Base-by-base conservation (phyloP, 495 filamentous ascomycete genomes). In the Evernia prunastri region DNA sequence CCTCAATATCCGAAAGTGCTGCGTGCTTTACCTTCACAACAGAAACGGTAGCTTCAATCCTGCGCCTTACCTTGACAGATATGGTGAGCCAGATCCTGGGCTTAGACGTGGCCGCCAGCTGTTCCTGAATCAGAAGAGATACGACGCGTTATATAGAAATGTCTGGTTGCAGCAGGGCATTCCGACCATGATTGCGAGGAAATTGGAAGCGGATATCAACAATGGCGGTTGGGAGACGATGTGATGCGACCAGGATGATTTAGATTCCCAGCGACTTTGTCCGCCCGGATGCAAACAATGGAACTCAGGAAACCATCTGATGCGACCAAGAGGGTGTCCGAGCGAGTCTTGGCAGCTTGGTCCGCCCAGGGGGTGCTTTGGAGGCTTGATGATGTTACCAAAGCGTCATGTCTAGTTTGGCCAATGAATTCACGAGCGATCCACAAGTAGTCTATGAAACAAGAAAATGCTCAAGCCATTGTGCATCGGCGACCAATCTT, bases 191-290 rank as follows among this genome's bases (percentile, higher is more conserved):
- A 96, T 98, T 70, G 87, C 87, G 60, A 80, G 94, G 66, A 92
- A 91, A 73, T 76, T 97, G 65, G 94, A 98, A 78, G 87, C 87
- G 15, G 94, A 98, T 70, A 89, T 96, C 51, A 97, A 97, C 71
- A 96, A 88, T 67, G 94, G 94, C 10, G 94, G 94, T 4, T 98
- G 94, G 94, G 94, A 98, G 77, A 96, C 92, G 29, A 85, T 92
- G 56, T 71, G 64, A 70, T 18, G 51, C 6, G 49, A 53, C 49
- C 27, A 53, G 31, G 29, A 33, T 33, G 29, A 6, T 20, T 29
- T 20, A 1, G n/a, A 54, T 0, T 20, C 33, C 5, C 20, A 15
- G 15, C 1, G 13, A 6, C 17, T 20, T 49, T 3, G 23, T 49
- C 29, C 15, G 12, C 6, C 17, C 27, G 17, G 15, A 97, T 71